Base-by-base conservation (phyloP, 2,329 filamentous ascomycete species). In the Sporothrix globosa region DNA sequence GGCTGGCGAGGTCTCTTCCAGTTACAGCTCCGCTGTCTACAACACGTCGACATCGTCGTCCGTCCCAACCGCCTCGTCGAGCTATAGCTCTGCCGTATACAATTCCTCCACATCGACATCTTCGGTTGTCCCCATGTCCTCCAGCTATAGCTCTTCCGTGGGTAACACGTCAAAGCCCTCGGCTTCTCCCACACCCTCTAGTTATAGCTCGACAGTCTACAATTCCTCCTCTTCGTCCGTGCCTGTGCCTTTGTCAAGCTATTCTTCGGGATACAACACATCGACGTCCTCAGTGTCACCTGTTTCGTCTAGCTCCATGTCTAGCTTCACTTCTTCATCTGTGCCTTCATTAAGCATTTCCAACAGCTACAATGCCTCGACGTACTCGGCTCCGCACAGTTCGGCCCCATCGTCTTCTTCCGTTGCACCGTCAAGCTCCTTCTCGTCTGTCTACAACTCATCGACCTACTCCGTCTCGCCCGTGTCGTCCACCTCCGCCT, bases 221-320 rank as follows among this genome's bases (percentile, higher is more conserved):
- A 69, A 69, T 60, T 65, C 68, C 3, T 69, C 54, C 13, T 17
- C 54, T 11, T 58, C 54, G 2, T 48, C 56, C 6, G 60, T 50
- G 30, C 34, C 50, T 4, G 46, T 52, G 13, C 1, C 56, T 4
- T 61, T 34, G 30, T 44, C 56, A 10, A 61, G 58, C 39, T 61
- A 46, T 19, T 44, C 30, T 6, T 44, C 58, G 19, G 39, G 14
- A 4, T 48, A 65, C 60, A 63, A 27, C 58, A 27, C 41, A 5
- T 65, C 60, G 10, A 65, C 60, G 6, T 30, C 17, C 24, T 65
- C 60, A 2, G 60, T 27, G 10, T 50, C 24, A 4, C 60, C 60
- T 7, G 44, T 65, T 4, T 65, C 60, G 60, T 46, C 58, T 5
- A 65, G 41, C 21, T 48, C 60, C 13, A 48, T 63, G 4, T 63